Percentiles rank a stretch among this genome's conserved stretches.
Evolutionary conservation across 2,329 filamentous ascomycete genomes (phyloP).

Genomic region (Fusarium sublunatum): DNA sequence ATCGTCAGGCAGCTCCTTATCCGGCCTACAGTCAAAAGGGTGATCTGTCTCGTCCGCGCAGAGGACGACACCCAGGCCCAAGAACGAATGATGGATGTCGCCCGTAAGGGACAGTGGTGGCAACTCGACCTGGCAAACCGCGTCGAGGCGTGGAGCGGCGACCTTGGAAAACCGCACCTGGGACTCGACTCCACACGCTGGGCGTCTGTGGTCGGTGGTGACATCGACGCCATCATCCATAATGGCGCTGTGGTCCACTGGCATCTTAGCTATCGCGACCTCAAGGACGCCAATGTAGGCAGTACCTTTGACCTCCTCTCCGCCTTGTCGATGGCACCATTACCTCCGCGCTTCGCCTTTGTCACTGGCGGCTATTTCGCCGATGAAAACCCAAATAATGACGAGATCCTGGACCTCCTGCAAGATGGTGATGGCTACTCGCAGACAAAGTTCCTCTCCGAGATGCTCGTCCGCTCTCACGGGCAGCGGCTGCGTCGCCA

Average conservation of each 20-base stretch:
- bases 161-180: conserved; percentile 5
- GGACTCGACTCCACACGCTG: conserved; percentile 1
- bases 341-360: conserved; percentile 7
- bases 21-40: background rate
- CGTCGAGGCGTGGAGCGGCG: conserved; percentile 16
- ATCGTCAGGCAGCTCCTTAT: conserved; percentile 6
- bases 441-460: conserved; percentile 24
- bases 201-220: background rate
- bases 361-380: conserved; percentile 15
- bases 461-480: conserved; percentile 16
- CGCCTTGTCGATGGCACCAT: background rate
- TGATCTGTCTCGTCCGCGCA: conserved; percentile 9
- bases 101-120: conserved; percentile 16
- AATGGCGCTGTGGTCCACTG: conserved; percentile 15
- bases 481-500: conserved; percentile 14
- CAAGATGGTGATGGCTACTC: conserved; percentile 19
- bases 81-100: conserved; percentile 7
- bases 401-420: conserved; percentile 9
- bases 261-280: conserved; percentile 7
- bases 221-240: conserved; percentile 11
- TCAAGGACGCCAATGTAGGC: conserved; percentile 19
- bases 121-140: conserved; percentile 8
- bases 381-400: background rate
- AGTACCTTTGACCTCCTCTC: conserved; percentile 21
- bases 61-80: conserved; percentile 7